Percentiles rank a stretch among this genome's conserved stretches.
Evolutionary conservation across 352 stramenopile species (phyloP).

Genomic region (Aphanomyces astaci): DNA sequence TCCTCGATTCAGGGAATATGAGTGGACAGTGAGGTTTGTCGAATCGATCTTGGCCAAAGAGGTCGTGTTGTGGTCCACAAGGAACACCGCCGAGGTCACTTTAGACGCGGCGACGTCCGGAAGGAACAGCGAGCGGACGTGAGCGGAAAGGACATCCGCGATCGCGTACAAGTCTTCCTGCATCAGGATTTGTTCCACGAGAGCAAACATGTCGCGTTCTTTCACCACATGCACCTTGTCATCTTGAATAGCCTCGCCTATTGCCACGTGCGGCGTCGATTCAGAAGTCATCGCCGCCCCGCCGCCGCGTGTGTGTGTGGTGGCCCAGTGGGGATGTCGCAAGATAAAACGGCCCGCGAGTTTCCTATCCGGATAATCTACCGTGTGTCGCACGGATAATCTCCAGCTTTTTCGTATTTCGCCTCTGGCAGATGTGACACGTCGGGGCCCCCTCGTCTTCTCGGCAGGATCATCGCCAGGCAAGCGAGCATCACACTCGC

Average conservation of each 20-base stretch:
- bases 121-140: neutral
- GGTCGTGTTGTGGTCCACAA: conserved; percentile 66
- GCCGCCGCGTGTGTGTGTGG: neutral
- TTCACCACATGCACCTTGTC: conserved; percentile 4
- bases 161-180: conserved; percentile 21
- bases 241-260: neutral
- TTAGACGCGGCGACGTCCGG: neutral
- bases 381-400: no score
- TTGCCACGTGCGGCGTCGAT: neutral
- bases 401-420: no score
- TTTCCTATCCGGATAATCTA: neutral
- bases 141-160: conserved; percentile 14
- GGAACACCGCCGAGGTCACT: conserved; percentile 37
- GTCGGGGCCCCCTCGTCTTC: no score
- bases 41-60: conserved; percentile 68
- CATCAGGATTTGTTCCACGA: conserved; percentile 9
- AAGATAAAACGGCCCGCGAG: neutral
- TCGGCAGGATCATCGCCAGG: no score
- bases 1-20: conserved; percentile 40
- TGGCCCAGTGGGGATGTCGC: neutral
- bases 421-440: no score
- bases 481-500: no score
- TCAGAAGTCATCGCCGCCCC: neutral
- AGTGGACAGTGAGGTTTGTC: conserved; percentile 39
- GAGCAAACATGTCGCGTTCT: neutral